A percentile compares a stretch with the other conserved stretches of the same genome.
Conservation (phyloP, 2,329 filamentous ascomycete species). For the Pseudocercospora eumusae region DNA sequence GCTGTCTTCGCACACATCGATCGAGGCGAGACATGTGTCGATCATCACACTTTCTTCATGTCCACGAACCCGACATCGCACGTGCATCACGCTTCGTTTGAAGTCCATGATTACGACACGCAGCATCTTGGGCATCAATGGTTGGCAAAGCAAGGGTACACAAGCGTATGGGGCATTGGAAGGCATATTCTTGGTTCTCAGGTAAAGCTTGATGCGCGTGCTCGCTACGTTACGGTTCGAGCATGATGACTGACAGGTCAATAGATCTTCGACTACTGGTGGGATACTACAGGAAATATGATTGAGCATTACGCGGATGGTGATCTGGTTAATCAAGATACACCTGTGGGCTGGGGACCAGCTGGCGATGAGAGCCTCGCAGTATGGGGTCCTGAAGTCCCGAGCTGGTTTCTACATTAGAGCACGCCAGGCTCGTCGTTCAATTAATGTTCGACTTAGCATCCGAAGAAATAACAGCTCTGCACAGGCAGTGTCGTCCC, state of each 20-base stretch:
- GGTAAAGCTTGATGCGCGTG: constrained; percentile 44
- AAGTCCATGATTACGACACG: constrained; percentile 69
- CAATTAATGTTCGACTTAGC: too few species aligned
- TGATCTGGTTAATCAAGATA: constrained; percentile 61
- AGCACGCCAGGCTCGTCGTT: background rate
- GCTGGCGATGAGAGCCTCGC: constrained; percentile 36
- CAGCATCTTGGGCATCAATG: constrained; percentile 69
- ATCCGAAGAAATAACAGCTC: background rate
- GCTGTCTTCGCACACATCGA: constrained; percentile 58
- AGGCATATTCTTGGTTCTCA: constrained; percentile 66
- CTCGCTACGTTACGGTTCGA: background rate
- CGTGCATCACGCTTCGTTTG: constrained; percentile 68
- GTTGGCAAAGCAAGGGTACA: constrained; percentile 62
- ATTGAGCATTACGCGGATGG: constrained; percentile 63
- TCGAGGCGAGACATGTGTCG: constrained; percentile 48
- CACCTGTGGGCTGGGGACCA: constrained; percentile 41
- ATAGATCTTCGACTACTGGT: constrained; percentile 69
- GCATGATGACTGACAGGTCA: constrained; percentile 3
- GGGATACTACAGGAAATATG: constrained; percentile 54
- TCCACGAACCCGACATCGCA: constrained; percentile 40
- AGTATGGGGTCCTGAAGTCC: constrained; percentile 8
- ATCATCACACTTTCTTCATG: constrained; percentile 59
- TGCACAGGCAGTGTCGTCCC: background rate
- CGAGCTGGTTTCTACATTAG: constrained; percentile 9
- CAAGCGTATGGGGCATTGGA: constrained; percentile 68